Conservation (phyloP, 2,329 filamentous ascomycete genomes). For the Pyrenochaeta sp. region DNA sequence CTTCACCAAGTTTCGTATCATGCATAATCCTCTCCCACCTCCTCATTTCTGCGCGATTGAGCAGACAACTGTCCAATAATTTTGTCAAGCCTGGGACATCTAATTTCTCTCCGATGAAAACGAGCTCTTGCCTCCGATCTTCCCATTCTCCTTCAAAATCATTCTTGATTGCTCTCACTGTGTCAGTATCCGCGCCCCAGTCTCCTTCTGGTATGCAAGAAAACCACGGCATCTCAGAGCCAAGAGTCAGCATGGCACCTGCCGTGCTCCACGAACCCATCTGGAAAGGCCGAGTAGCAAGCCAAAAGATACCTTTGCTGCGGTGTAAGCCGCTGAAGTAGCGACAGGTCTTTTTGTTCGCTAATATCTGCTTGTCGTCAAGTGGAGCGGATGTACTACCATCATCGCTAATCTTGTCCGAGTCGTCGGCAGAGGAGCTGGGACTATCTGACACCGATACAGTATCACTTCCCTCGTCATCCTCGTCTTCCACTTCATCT, state of each 20-base stretch:
- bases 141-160: constrained; percentile 68
- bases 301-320: constrained; percentile 69
- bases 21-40: constrained; percentile 52
- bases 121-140: constrained; percentile 74
- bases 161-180: constrained; percentile 57
- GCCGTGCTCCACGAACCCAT: constrained; percentile 71
- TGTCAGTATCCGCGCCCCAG: constrained; percentile 60
- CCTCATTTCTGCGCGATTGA: constrained; percentile 66
- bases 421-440: constrained; percentile 23
- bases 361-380: constrained; percentile 56
- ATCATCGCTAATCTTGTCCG: constrained; percentile 34
- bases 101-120: constrained; percentile 75
- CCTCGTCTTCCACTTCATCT: constrained; percentile 47
- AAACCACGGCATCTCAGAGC: constrained; percentile 67
- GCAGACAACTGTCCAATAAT: constrained; percentile 67
- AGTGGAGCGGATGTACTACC: constrained; percentile 43
- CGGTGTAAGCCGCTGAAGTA: constrained; percentile 66
- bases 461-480: constrained; percentile 28
- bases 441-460: constrained; percentile 17
- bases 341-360: constrained; percentile 64
- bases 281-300: constrained; percentile 66
- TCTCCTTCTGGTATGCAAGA: constrained; percentile 64
- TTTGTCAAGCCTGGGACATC: constrained; percentile 61
- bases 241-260: constrained; percentile 69
- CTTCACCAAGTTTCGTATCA: constrained; percentile 31